Evolutionary conservation across 495 filamentous ascomycete species (phyloP).

Genomic region (Lasiosphaeris hirsuta): DNA sequence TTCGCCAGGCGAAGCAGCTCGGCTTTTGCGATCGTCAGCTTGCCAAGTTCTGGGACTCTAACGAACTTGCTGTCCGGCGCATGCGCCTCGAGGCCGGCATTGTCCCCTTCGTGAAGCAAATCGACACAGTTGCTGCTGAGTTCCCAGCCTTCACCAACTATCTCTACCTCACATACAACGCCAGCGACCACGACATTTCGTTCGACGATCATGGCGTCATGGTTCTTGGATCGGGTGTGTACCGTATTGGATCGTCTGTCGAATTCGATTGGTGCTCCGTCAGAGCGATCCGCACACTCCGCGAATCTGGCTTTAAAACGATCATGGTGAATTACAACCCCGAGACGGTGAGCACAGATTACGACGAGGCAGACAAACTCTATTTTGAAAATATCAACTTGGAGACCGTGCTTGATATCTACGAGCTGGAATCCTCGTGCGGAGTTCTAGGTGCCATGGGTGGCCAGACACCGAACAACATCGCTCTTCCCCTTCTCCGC

Average conservation of each 20-base stretch:
- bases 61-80: slow-evolving; percentile 81
- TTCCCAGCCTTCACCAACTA: slow-evolving; percentile 97
- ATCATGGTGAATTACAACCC: slow-evolving; percentile 99
- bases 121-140: slow-evolving; percentile 96
- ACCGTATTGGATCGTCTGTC: slow-evolving; percentile 94
- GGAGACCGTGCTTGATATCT: slow-evolving; percentile 93
- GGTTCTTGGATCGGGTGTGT: slow-evolving; percentile 96
- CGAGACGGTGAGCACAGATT: slow-evolving; percentile 92
- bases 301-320: slow-evolving; percentile 85
- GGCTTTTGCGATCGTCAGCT: slow-evolving; percentile 93
- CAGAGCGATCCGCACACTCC: slow-evolving; percentile 86
- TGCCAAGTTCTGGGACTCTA: slow-evolving; percentile 89
- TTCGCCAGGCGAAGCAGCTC: slow-evolving; percentile 83
- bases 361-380: slow-evolving; percentile 90
- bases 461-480: slow-evolving; percentile 98
- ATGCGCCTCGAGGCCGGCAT: slow-evolving; percentile 81
- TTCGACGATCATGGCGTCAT: slow-evolving; percentile 90
- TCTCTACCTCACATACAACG: slow-evolving; percentile 95
- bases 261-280: slow-evolving; percentile 99
- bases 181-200: slow-evolving; percentile 74
- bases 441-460: slow-evolving; percentile 98
- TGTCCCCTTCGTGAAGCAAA: slow-evolving; percentile 89
- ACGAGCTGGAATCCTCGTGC: slow-evolving; percentile 79
- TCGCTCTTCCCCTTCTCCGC: slow-evolving; percentile 82
- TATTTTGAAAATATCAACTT: slow-evolving; percentile 98